phyloP scores from a whole-genome alignment of 202 grass and related monocot genomes.

The Setaria viridis region DNA sequence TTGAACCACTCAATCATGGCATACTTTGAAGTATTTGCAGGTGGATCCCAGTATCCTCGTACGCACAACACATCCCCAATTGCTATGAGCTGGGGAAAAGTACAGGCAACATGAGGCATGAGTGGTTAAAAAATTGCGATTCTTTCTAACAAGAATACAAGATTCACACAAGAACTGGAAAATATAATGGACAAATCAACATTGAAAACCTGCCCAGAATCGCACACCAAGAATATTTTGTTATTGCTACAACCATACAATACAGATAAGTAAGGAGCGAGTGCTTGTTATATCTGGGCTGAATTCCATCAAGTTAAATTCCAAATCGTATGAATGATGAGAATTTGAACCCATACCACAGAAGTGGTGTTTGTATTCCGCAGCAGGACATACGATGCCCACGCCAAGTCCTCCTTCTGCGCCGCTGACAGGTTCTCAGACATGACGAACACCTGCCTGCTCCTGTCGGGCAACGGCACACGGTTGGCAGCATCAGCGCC shows the following conservation, averaged over 20 bases:
- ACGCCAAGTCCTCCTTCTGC: constrained; percentile 82
- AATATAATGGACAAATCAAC: neutral
- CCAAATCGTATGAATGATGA: neutral
- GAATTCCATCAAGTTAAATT: constrained; percentile 10
- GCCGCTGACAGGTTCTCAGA: constrained; percentile 58
- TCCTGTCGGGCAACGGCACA: constrained; percentile 68
- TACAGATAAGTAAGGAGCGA: neutral
- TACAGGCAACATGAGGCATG: constrained; percentile 13
- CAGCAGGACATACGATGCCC: constrained; percentile 85
- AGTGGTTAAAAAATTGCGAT: neutral
- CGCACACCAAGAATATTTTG: neutral
- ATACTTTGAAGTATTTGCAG: constrained; percentile 64
- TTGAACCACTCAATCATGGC: constrained; percentile 75
- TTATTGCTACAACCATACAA: neutral
- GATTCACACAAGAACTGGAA: neutral
- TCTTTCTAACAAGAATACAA: constrained; percentile 3
- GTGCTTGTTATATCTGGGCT: neutral
- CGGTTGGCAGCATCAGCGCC: constrained; percentile 69
- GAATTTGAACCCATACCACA: constrained; percentile 60
- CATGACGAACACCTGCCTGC: constrained; percentile 76
- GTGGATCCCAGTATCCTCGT: constrained; percentile 87
- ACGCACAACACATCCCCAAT: constrained; percentile 64
- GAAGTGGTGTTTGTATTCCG: constrained; percentile 88
- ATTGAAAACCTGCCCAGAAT: neutral
- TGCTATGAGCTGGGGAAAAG: constrained; percentile 69